A percentile compares a stretch with the other conserved stretches of the same genome.
phyloP scores from a whole-genome alignment of 768 basidiomycete genomes.

The Lentinula lateritia region DNA sequence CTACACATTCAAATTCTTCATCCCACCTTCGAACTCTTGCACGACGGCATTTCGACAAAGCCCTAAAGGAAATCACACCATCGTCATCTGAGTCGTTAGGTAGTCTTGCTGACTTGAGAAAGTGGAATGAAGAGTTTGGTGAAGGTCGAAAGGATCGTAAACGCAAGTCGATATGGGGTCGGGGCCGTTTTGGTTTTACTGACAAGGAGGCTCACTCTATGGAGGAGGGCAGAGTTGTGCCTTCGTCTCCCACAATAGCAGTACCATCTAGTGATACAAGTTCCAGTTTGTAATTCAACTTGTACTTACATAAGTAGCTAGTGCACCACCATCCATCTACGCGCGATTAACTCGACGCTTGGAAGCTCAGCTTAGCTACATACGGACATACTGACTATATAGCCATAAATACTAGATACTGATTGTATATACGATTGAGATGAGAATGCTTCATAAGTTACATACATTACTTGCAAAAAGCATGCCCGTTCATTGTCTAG shows the following conservation, averaged over 20 bases:
- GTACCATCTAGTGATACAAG: conserved; percentile 1
- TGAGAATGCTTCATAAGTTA: background rate
- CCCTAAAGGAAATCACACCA: conserved; percentile 85
- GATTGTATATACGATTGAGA: background rate
- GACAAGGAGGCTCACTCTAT: conserved; percentile 30
- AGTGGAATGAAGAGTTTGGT: conserved; percentile 94
- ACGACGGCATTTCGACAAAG: conserved; percentile 69
- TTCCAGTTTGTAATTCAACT: background rate
- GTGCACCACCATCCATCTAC: background rate
- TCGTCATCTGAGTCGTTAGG: conserved; percentile 82
- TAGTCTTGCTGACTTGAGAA: conserved; percentile 67
- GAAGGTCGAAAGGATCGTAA: conserved; percentile 69
- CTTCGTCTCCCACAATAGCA: background rate
- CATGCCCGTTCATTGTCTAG: conserved; percentile 4
- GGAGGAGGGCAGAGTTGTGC: conserved; percentile 42
- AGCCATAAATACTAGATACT: background rate
- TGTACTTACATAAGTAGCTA: background rate
- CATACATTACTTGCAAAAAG: background rate
- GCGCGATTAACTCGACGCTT: no score
- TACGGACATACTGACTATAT: no score
- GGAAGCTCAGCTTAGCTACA: no score
- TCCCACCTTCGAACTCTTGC: conserved; percentile 11
- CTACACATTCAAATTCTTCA: background rate
- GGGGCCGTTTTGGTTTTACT: conserved; percentile 82
- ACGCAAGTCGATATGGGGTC: conserved; percentile 78